Conservation (phyloP, 768 basidiomycete species). For the Multifurca ochricompacta region DNA sequence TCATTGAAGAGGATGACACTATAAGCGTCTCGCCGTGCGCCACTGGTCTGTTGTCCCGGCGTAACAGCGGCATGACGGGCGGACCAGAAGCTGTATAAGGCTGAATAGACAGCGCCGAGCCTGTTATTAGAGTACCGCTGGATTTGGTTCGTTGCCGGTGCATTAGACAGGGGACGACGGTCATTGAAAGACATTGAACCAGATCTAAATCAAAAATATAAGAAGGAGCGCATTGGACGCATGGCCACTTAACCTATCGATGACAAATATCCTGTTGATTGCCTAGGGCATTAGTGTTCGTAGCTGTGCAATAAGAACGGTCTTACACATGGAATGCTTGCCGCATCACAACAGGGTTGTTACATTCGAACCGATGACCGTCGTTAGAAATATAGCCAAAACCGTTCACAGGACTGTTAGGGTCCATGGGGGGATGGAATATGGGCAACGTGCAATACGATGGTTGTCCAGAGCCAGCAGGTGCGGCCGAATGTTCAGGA, state of each 20-base stretch:
- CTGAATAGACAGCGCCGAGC: constrained; percentile 51
- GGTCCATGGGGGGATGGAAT: constrained; percentile 37
- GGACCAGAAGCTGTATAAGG: constrained; percentile 48
- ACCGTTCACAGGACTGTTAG: constrained; percentile 26
- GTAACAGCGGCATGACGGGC: constrained; percentile 38
- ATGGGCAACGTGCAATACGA: constrained; percentile 49
- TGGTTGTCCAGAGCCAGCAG: constrained; percentile 32
- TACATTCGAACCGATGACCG: constrained; percentile 48
- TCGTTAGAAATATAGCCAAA: constrained; percentile 46
- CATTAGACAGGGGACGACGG: constrained; percentile 36
- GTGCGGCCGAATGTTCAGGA: constrained; percentile 37
- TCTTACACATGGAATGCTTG: constrained; percentile 55
- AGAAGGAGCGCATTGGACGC: not conserved
- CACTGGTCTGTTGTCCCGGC: constrained; percentile 21
- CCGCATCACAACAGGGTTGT: constrained; percentile 44
- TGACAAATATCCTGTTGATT: constrained; percentile 38
- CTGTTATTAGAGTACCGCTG: constrained; percentile 35
- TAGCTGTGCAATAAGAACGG: not conserved
- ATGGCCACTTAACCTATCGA: constrained; percentile 40
- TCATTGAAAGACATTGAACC: constrained; percentile 41
- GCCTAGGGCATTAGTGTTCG: not conserved
- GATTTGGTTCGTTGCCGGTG: constrained; percentile 36
- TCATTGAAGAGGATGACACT: constrained; percentile 44
- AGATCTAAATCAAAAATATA: constrained; percentile 34
- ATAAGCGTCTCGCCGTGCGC: constrained; percentile 44